Base-by-base conservation (phyloP, 768 basidiomycete genomes). In the Russula ochroleuca region DNA sequence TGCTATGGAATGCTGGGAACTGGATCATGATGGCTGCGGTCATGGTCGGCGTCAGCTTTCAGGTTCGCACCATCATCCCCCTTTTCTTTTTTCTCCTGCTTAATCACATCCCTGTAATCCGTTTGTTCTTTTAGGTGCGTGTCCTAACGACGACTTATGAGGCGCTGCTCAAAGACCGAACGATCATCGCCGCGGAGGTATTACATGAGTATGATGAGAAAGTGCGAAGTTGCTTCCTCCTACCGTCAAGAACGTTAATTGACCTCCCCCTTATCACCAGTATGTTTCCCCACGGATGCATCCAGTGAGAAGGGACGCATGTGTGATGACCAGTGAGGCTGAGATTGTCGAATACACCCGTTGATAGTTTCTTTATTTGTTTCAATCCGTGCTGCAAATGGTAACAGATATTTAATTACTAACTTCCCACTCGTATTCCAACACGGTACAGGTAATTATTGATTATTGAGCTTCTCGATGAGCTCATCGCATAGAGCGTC, bases 251-350 rank as follows among this genome's bases (percentile, higher is more conserved):
- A 40, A 17, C 51, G 13, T 31, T 40, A 19, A n/a, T 38, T 4
- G 25, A 56, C n/a, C 35, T 35, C 40, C 14, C 28, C 61, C 11
- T 50, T 33, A 37, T 13, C 45, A 21, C 21, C 56, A 94, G 90
- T 94, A 91, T 71, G 92, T 94, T 3, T 83, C 88, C 68, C 92
- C 92, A n/a, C 83, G 86, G 64, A 73, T 91, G 64, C 86, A 89
- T 69, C 87, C 87, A 8, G 78, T 93, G 23, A 83, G 88, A 35
- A 83, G 79, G 63, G 92, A 94, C 67, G 90, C 84, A 1, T 85
- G 87, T 4, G 87, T 91, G 31, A 92, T 91, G 90, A 94, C 92
- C 2, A 85, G 92, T 72, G 80, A 94, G 70, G 83, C 88, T 1
- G 92, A 94, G 78, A 80, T 90, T 66, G 81, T 90, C 10, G 79